Base-by-base conservation (phyloP, 139 green algal genomes). In the Tetratostichococcus sp. region DNA sequence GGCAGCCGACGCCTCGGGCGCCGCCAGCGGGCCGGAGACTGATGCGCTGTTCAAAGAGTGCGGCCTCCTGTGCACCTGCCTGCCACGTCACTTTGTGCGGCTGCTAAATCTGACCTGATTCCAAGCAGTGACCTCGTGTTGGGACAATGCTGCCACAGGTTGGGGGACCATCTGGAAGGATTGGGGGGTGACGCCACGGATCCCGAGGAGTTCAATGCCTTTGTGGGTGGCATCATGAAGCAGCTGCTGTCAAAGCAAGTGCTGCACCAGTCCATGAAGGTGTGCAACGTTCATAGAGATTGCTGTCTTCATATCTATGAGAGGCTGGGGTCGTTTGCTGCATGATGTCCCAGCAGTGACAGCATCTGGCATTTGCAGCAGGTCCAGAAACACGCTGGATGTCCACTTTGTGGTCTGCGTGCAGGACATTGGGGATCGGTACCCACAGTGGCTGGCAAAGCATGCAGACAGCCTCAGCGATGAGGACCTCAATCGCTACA, bases 161-260 rank as follows among this genome's bases (percentile, higher is more conserved):
- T 62, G 50, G 19, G 11, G 2, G 14, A 62, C 11, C 50, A 62
- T 2, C 50, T 62, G 50, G 11, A 62, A 17, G 50, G 50, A 4
- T 17, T 62, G 50, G 50, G 50, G 17, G 50, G 50, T 4, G 50
- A 62, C 11, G 50, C 50, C 19, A 4, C 50, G 19, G 50, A 62
- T 17, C 50, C 50, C 14, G 50, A 62, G 50, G 50, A 62, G 17
- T n/a, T 93, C 76, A 76, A 82, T 35, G 76, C 85, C 43, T 83
- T 97, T 39, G 85, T 93, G 5, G 87, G 95, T 62, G 81, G 82
- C 59, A 87, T 97, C 66, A 94, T 97, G 89, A 86, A 90, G 43
- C 88, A 94, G 77, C 83, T 97, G 74, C 84, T 97, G 72, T 91
- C 86, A 76, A 96, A 96, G 81, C 91, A 97, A 4, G 89, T 97